These are phyloP conservation scores for Rhodosporidiobolus sp. DNA, from an alignment of 768 basidiomycete species.

Conservation along the genomic window DNA sequence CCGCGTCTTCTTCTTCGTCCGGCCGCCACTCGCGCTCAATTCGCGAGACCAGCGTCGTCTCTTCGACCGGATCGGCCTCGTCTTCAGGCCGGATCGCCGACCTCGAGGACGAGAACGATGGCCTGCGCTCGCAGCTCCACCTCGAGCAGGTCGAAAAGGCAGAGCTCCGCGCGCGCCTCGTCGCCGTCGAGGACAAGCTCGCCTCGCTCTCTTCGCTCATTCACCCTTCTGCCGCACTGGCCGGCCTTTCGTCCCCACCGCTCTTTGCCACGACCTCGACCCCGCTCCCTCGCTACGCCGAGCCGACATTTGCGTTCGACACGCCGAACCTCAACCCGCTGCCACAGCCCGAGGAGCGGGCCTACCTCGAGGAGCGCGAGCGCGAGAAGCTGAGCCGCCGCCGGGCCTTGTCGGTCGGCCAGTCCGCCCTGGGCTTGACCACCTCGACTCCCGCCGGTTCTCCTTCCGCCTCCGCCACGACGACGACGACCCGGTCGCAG, in stretches of 20 bases:
- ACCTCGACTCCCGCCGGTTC: background rate
- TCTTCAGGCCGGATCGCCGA: conserved; percentile 11
- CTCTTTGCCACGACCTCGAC: background rate
- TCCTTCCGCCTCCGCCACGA: background rate
- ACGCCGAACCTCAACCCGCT: conserved; percentile 18
- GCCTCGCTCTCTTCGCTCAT: background rate
- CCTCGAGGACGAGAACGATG: conserved; percentile 38
- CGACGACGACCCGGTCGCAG: background rate
- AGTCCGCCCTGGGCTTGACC: background rate
- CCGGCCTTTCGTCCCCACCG: background rate
- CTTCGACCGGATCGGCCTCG: background rate
- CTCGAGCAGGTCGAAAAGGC: conserved; percentile 22
- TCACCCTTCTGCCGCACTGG: background rate
- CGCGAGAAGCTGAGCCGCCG: background rate
- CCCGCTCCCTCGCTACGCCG: background rate
- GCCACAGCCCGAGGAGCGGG: conserved; percentile 25
- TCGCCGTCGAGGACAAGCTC: conserved; percentile 16
- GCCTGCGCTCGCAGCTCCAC: conserved; percentile 31
- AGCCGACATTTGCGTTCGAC: conserved; percentile 39
- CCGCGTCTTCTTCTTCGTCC: background rate
- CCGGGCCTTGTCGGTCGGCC: background rate
- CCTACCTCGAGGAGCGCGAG: conserved; percentile 21
- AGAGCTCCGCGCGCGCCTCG: conserved; percentile 25
- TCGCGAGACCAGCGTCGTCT: background rate
- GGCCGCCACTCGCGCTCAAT: background rate